phyloP scores from a whole-genome alignment of 2,329 filamentous ascomycete species.

The Penicillium polonicum region DNA sequence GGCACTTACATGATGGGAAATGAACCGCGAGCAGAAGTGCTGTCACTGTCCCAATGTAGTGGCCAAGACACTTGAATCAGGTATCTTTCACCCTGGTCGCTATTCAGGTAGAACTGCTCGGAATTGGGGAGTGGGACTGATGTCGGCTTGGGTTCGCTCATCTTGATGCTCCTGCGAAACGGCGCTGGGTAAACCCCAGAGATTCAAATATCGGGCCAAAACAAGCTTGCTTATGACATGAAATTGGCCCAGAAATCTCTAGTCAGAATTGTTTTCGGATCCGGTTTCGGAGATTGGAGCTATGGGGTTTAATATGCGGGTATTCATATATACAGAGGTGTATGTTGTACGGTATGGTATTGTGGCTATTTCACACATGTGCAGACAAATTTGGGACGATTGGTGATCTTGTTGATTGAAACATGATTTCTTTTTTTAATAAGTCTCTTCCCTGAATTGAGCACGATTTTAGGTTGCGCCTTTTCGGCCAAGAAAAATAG shows the following conservation, averaged over 20 bases:
- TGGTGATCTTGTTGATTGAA: not conserved
- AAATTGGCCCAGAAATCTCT: not conserved
- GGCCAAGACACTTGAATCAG: slow-evolving; percentile 26
- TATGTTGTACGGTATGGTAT: not conserved
- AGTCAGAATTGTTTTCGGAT: not conserved
- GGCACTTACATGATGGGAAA: slow-evolving; percentile 8
- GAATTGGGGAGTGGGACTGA: slow-evolving; percentile 15
- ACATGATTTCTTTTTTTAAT: too few species aligned
- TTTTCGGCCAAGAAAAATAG: too few species aligned
- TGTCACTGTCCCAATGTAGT: slow-evolving; percentile 13
- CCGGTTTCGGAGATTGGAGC: not conserved
- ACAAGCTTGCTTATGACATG: not conserved
- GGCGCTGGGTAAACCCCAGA: not conserved
- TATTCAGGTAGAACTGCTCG: slow-evolving; percentile 21
- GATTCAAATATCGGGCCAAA: not conserved
- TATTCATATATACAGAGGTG: not conserved
- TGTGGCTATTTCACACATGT: not conserved
- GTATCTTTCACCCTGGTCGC: slow-evolving; percentile 14
- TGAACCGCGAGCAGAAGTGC: not conserved
- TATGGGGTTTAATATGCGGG: not conserved
- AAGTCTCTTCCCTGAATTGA: too few species aligned
- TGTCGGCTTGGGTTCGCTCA: not conserved
- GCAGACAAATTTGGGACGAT: not conserved
- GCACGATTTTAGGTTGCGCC: too few species aligned
- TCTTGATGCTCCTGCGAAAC: not conserved